Base-by-base conservation (phyloP, 768 basidiomycete genomes). In the Mycena capillaripes region DNA sequence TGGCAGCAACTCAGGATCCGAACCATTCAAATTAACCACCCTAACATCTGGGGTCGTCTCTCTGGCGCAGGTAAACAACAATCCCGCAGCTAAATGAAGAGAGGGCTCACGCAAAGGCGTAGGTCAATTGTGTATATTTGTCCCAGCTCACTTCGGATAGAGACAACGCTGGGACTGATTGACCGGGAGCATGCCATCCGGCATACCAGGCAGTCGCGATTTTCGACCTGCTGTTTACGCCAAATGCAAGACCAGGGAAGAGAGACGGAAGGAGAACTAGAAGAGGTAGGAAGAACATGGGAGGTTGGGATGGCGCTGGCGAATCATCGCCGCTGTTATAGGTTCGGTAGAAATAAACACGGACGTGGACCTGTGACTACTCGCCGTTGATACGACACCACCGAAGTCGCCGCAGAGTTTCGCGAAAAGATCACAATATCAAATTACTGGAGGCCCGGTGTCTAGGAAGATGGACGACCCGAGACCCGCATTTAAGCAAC, bases 1-100 rank as follows among this genome's bases (percentile, higher is more conserved):
- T 0, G 89, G 88, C 21, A 94, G 81, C 0, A 89, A 67, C 34
- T 79, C 68, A 25, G 83, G 81, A 66, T 92, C 88, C 1, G 87
- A 85, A 16, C 76, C 71, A 63, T 84, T 82, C 59, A 88, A 73
- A 46, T 81, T 79, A 21, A 87, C 75, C 4, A 34, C 55, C 27
- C 70, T 53, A 12, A 75, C 77, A 59, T 79, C 75, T 5, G 73
- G 50, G 14, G 78, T 79, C 21, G 78, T 78, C 52, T 81, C 78
- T 25, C 68, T 67, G 32, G 2, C 16, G 11, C 12, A 4, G 42
- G 25, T 70, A 3, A 70, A 30, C 4, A 38, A 29, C 21, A 40
- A 17, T 4, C 29, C 48, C n/a, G 40, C 3, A 19, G 25, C 16
- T 17, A 12, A 58, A 11, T 38, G 36, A 38, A 27, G 5, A 6